Evolutionary conservation across 495 filamentous ascomycete genomes (phyloP).

Genomic region (Saxophila tyrrhenica): DNA sequence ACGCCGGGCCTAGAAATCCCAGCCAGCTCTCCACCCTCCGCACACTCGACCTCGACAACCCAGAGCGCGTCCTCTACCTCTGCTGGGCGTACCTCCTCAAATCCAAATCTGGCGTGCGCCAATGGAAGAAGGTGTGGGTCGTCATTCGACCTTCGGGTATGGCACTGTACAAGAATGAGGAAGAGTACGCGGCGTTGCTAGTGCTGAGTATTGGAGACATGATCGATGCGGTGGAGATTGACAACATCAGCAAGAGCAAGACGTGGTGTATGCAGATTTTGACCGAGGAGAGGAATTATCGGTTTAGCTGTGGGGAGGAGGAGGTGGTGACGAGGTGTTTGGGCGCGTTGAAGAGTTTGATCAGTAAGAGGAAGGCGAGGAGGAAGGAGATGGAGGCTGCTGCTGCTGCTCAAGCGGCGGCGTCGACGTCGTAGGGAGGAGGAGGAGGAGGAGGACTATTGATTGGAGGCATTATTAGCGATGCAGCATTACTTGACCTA

Average conservation of each 20-base stretch:
- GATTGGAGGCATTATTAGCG: too few relatives aligned
- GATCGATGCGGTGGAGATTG: constrained; percentile 86
- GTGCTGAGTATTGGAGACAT: constrained; percentile 70
- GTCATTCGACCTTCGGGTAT: constrained; percentile 81
- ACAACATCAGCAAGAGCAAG: constrained; percentile 76
- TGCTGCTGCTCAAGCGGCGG: not conserved
- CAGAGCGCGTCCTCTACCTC: constrained; percentile 75
- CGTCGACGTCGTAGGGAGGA: too few relatives aligned
- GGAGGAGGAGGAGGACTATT: not conserved
- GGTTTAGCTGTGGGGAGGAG: constrained; percentile 74
- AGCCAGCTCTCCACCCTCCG: constrained; percentile 43
- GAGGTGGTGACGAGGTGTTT: constrained; percentile 74
- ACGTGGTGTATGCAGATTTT: constrained; percentile 84
- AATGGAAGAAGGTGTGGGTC: constrained; percentile 92
- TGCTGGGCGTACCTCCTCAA: constrained; percentile 80
- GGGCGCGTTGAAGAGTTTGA: constrained; percentile 79
- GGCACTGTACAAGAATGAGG: constrained; percentile 85
- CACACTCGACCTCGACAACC: constrained; percentile 30
- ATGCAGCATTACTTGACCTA: too few relatives aligned
- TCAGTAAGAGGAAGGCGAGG: constrained; percentile 51
- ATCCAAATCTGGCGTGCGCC: constrained; percentile 72
- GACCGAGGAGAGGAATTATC: constrained; percentile 83
- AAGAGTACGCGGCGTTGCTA: constrained; percentile 78
- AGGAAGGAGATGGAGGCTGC: constrained; percentile 1
- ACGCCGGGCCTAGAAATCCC: constrained; percentile 33